Conservation (phyloP, 2,329 filamentous ascomycete genomes). For the Neonectria magnoliae region DNA sequence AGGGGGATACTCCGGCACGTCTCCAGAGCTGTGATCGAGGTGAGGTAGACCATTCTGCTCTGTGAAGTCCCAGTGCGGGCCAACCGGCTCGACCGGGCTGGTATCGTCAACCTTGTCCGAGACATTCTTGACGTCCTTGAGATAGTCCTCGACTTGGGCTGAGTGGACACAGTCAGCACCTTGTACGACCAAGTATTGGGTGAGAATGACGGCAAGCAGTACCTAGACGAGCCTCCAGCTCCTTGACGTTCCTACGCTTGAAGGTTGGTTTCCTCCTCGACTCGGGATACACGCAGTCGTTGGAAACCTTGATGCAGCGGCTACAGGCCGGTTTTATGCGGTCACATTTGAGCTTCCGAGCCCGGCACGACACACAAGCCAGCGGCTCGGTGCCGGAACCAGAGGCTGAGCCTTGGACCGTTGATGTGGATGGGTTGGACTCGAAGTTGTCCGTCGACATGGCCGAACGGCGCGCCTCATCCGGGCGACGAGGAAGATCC, state of each 20-base stretch:
- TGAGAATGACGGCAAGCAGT: slow-evolving; percentile 43
- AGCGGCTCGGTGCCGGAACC: slow-evolving; percentile 59
- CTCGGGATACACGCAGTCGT: slow-evolving; percentile 89
- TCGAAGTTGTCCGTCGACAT: slow-evolving; percentile 39
- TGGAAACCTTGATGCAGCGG: slow-evolving; percentile 78
- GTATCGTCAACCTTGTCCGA: slow-evolving; percentile 42
- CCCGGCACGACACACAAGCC: slow-evolving; percentile 85
- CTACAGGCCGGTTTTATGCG: slow-evolving; percentile 80
- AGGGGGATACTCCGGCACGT: slow-evolving; percentile 14
- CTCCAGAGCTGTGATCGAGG: not conserved
- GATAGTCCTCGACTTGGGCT: slow-evolving; percentile 85
- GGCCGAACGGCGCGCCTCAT: slow-evolving; percentile 28
- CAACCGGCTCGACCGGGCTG: slow-evolving; percentile 33
- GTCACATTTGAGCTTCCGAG: slow-evolving; percentile 89
- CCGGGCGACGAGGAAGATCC: slow-evolving; percentile 16
- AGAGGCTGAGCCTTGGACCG: slow-evolving; percentile 30
- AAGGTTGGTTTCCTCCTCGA: slow-evolving; percentile 87
- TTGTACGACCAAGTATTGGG: not conserved
- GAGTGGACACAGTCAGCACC: slow-evolving; percentile 25
- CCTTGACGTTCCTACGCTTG: slow-evolving; percentile 89
- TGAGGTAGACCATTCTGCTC: slow-evolving; percentile 10
- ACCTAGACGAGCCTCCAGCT: slow-evolving; percentile 89
- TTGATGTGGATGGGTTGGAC: slow-evolving; percentile 32
- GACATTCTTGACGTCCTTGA: slow-evolving; percentile 68
- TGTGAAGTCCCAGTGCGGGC: slow-evolving; percentile 24